phyloP scores from a whole-genome alignment of 768 basidiomycete species.

The Austroboletus festivus region DNA sequence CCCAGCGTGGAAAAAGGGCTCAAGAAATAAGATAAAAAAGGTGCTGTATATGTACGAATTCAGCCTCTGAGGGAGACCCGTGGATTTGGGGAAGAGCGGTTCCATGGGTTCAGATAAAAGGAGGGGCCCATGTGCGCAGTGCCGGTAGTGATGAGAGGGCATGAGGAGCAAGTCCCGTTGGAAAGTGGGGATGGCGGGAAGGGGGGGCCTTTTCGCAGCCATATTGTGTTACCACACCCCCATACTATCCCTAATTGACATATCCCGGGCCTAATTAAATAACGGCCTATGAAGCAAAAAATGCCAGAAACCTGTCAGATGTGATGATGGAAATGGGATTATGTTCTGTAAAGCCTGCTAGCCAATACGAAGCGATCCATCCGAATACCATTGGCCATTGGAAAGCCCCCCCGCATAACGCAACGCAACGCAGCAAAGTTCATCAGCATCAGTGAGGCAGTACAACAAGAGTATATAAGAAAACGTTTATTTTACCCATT shows the following conservation, averaged over 20 bases:
- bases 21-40: neutral
- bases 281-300: slow-evolving; percentile 30
- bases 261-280: slow-evolving; percentile 28
- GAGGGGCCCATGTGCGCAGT: slow-evolving; percentile 22
- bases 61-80: slow-evolving; percentile 7
- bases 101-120: slow-evolving; percentile 27
- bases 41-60: neutral
- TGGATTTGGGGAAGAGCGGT: neutral
- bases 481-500: slow-evolving; percentile 14
- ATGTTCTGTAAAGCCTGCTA: slow-evolving; percentile 9
- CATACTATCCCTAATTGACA: slow-evolving; percentile 26
- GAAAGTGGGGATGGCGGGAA: slow-evolving; percentile 17
- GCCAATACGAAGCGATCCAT: no score
- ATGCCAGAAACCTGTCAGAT: slow-evolving; percentile 22
- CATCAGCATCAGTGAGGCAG: slow-evolving; percentile 25
- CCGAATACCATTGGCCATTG: no score
- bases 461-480: slow-evolving; percentile 18
- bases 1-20: slow-evolving; percentile 31
- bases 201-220: slow-evolving; percentile 19
- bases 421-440: slow-evolving; percentile 16
- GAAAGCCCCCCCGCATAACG: no score
- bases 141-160: slow-evolving; percentile 19
- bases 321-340: slow-evolving; percentile 14
- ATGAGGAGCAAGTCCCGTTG: slow-evolving; percentile 33
- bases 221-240: slow-evolving; percentile 23